Evolutionary conservation across 2,329 filamentous ascomycete species (phyloP).

Genomic region (Aureobasidium leucospermi): DNA sequence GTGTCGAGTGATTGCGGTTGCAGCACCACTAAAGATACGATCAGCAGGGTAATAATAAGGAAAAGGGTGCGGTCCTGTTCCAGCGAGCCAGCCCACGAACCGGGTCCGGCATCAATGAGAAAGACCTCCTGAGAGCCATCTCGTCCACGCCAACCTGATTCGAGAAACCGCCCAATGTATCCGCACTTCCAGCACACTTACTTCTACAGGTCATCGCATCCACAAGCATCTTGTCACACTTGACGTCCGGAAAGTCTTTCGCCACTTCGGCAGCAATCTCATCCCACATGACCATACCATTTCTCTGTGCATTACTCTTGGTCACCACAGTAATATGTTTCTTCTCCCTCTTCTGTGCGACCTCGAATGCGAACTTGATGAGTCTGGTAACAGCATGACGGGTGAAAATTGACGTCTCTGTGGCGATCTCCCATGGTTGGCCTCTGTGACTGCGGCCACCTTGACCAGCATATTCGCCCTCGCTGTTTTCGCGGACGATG

Average conservation of each 20-base stretch:
- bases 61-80: too few relatives aligned
- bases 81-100: too few relatives aligned
- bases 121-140: too few relatives aligned
- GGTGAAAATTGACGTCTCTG: constrained; percentile 58
- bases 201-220: constrained; percentile 59
- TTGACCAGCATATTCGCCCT: constrained; percentile 60
- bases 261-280: constrained; percentile 51
- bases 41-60: too few relatives aligned
- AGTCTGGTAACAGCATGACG: constrained; percentile 52
- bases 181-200: too few relatives aligned
- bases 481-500: constrained; percentile 59
- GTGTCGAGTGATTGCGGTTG: constrained; percentile 32
- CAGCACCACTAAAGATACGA: constrained; percentile 22
- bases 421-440: constrained; percentile 53
- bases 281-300: constrained; percentile 63
- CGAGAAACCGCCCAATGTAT: constrained; percentile 26
- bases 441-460: constrained; percentile 55
- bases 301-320: constrained; percentile 59
- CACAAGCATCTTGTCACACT: constrained; percentile 58
- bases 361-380: constrained; percentile 58
- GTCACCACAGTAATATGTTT: constrained; percentile 57
- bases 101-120: too few relatives aligned
- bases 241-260: constrained; percentile 53
- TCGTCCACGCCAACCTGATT: too few relatives aligned
- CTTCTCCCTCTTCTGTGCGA: constrained; percentile 48